Conservation (phyloP, 2,329 filamentous ascomycete species). For the Microsporum audouinii region DNA sequence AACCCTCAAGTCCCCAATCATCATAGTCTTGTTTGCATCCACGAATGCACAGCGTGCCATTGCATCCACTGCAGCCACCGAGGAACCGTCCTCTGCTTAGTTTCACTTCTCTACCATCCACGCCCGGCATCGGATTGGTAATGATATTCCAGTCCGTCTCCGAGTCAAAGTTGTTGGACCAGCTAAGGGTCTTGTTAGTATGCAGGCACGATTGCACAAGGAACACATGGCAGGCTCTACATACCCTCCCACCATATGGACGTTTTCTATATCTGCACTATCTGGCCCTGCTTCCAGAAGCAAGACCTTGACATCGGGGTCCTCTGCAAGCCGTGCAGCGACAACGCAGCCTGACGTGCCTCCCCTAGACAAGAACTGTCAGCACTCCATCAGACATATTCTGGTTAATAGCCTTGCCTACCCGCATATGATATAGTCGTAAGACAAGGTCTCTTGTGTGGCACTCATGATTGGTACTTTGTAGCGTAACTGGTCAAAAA, state of each 20-base stretch:
- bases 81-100: slow-evolving; percentile 35
- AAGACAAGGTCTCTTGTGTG: not conserved
- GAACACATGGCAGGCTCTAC: slow-evolving; percentile 22
- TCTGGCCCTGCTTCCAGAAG: slow-evolving; percentile 41
- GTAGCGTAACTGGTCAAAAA: not conserved
- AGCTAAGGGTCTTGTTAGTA: slow-evolving; percentile 1
- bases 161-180: slow-evolving; percentile 26
- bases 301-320: slow-evolving; percentile 31
- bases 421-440: slow-evolving; percentile 22
- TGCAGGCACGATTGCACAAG: slow-evolving; percentile 19
- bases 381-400: not conserved
- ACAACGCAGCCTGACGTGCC: slow-evolving; percentile 41
- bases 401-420: slow-evolving; percentile 1
- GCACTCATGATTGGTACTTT: not conserved
- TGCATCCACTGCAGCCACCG: slow-evolving; percentile 34
- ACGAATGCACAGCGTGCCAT: slow-evolving; percentile 36
- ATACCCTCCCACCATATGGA: slow-evolving; percentile 36
- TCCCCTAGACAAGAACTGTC: slow-evolving; percentile 23
- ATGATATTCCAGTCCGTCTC: slow-evolving; percentile 38
- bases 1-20: slow-evolving; percentile 41
- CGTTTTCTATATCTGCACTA: slow-evolving; percentile 35
- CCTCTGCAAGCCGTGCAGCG: slow-evolving; percentile 38
- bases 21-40: slow-evolving; percentile 33
- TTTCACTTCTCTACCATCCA: slow-evolving; percentile 33
- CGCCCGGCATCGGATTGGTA: slow-evolving; percentile 29